Conservation (phyloP, 2,329 filamentous ascomycete genomes). For the Ceratocystis ficicola region DNA sequence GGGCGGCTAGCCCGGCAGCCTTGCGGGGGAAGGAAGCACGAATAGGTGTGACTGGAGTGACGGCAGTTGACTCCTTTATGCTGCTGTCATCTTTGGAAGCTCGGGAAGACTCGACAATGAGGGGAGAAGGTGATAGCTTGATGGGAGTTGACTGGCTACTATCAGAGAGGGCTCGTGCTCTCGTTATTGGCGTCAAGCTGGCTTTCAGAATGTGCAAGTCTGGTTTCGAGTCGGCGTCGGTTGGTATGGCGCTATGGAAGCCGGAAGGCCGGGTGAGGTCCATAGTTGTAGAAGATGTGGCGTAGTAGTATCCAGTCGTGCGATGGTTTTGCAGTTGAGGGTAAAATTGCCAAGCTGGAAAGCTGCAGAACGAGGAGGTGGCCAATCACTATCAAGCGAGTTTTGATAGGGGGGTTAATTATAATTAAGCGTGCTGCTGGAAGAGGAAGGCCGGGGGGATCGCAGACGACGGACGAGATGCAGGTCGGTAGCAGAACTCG, state of each 20-base stretch:
- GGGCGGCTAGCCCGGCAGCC: conserved; percentile 26
- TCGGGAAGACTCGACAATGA: conserved; percentile 40
- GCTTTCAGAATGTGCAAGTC: not conserved
- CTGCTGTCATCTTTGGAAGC: conserved; percentile 56
- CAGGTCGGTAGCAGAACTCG: not conserved
- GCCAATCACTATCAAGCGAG: not conserved
- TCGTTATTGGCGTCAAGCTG: not conserved
- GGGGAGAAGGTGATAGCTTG: conserved; percentile 46
- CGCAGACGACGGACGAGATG: not conserved
- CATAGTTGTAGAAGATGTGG: conserved; percentile 5
- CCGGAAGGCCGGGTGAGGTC: not conserved
- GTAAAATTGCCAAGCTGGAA: too few relatives aligned
- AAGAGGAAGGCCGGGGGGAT: not conserved
- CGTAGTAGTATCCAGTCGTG: not conserved
- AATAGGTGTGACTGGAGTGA: conserved; percentile 56
- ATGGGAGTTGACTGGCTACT: conserved; percentile 34
- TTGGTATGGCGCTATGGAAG: conserved; percentile 9
- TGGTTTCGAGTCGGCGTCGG: conserved; percentile 6
- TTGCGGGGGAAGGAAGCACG: conserved; percentile 50
- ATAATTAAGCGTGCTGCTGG: not conserved
- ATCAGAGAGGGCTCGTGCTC: conserved; percentile 21
- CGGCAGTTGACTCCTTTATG: conserved; percentile 33
- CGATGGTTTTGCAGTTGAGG: not conserved
- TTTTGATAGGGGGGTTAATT: not conserved
- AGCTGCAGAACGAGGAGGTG: not conserved